Percentiles rank a stretch among this genome's conserved stretches.
Evolutionary conservation across 345 rosid genomes (phyloP).

Genomic region (Cardamine occulta): DNA sequence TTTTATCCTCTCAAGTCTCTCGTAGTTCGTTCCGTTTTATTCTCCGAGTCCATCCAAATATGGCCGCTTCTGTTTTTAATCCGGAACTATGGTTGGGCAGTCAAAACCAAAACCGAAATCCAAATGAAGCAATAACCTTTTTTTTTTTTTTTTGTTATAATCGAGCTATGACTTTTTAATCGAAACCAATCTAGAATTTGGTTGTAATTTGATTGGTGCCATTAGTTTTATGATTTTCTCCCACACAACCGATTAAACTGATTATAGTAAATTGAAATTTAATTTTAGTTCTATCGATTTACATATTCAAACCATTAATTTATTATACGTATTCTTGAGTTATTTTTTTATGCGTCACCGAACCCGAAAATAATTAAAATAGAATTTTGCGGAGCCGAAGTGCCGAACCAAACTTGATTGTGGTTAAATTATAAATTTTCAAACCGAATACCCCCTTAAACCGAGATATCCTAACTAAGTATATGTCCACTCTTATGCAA

Average conservation of each 20-base stretch:
- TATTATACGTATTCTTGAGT: not conserved
- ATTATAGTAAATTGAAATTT: not conserved
- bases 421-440: not conserved
- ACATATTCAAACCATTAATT: not conserved
- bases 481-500: not conserved
- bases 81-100: not conserved
- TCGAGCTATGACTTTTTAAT: not conserved
- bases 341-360: not conserved
- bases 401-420: not conserved
- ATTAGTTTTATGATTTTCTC: not conserved
- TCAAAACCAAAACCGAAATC: not conserved
- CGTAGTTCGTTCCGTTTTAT: slow-evolving; percentile 16
- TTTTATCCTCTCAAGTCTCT: not conserved
- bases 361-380: not conserved
- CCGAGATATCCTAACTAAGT: not conserved
- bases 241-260: not conserved
- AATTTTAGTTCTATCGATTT: not conserved
- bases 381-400: not conserved
- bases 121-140: not conserved
- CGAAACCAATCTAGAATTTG: not conserved
- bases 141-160: not conserved
- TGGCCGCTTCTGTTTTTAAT: not conserved
- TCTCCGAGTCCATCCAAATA: slow-evolving; percentile 6
- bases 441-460: not conserved
- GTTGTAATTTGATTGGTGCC: slow-evolving; percentile 6